Evolutionary conservation across 1,284 basidiomycete genomes (phyloP).

Genomic region (Rugosomyces carneus): DNA sequence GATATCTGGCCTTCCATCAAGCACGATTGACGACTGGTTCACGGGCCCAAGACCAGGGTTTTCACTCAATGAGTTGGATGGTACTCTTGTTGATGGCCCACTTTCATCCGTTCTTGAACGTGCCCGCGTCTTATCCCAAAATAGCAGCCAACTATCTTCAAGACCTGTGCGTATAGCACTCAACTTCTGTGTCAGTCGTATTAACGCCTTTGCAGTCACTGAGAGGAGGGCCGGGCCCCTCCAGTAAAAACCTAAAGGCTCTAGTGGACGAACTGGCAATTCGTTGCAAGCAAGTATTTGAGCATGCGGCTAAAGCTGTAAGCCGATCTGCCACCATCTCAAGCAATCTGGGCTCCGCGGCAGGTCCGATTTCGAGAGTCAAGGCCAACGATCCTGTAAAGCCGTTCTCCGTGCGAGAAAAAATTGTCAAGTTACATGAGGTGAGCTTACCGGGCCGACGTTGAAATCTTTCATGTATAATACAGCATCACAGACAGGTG

Average conservation of each 20-base stretch:
- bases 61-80: conserved; percentile 44
- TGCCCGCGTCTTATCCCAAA: conserved; percentile 41
- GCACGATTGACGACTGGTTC: conserved; percentile 75
- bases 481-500: conserved; percentile 27
- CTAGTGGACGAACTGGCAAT: conserved; percentile 56
- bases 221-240: conserved; percentile 41
- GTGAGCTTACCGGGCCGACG: conserved; percentile 31
- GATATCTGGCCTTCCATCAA: conserved; percentile 59
- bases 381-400: conserved; percentile 14
- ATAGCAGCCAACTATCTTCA: conserved; percentile 37
- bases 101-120: conserved; percentile 35
- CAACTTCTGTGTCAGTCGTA: too few relatives aligned
- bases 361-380: conserved; percentile 11
- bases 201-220: conserved; percentile 10
- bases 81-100: conserved; percentile 30
- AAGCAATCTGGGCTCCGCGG: conserved; percentile 24
- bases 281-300: conserved; percentile 58
- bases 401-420: conserved; percentile 44
- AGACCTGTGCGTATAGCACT: conserved; percentile 33
- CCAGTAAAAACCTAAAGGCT: conserved; percentile 66
- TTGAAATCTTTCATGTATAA: conserved; percentile 9
- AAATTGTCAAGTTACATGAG: conserved; percentile 39
- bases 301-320: conserved; percentile 54
- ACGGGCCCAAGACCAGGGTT: conserved; percentile 56
- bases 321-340: conserved; percentile 53